phyloP scores from a whole-genome alignment of 73 alveolate genomes.

The Durusdinium trenchii region DNA sequence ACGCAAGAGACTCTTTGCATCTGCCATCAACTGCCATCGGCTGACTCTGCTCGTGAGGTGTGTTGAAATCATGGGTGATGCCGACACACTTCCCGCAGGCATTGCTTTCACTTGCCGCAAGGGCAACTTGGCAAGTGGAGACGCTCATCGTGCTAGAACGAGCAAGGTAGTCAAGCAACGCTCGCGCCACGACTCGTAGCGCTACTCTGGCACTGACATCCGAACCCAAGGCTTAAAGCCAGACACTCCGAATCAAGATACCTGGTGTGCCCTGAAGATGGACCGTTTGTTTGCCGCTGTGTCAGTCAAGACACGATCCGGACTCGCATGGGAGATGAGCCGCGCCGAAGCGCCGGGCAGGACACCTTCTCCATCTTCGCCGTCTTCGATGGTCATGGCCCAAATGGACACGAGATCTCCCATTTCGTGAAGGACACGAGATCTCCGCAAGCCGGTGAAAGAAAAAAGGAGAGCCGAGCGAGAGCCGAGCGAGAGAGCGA shows the following conservation, averaged over 20 bases:
- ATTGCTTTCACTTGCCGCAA: conserved; percentile 89
- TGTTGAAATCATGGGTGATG: conserved; percentile 42
- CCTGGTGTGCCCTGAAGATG: conserved; percentile 91
- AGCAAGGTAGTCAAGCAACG: background rate
- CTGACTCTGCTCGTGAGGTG: conserved; percentile 35
- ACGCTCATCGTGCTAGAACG: background rate
- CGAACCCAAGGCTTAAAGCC: conserved; percentile 81
- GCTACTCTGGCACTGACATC: background rate
- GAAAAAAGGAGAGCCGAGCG: background rate
- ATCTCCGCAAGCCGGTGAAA: background rate
- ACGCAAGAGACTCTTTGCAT: no score
- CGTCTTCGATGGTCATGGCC: conserved; percentile 98
- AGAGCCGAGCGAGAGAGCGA: background rate
- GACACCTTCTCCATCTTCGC: conserved; percentile 96
- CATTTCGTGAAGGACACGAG: conserved; percentile 95
- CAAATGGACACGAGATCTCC: conserved; percentile 98
- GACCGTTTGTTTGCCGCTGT: background rate
- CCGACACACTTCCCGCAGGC: conserved; percentile 50
- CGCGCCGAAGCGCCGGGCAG: background rate
- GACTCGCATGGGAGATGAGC: no score
- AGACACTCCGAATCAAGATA: conserved; percentile 88
- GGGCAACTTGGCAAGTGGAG: conserved; percentile 7
- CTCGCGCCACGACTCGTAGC: background rate
- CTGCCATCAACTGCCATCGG: no score
- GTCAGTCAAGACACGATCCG: background rate